Evolutionary conservation across 305 asterid genomes (phyloP), one percentile per base, ranked within the genome.

Genomic region (Plantago lanceolata): DNA sequence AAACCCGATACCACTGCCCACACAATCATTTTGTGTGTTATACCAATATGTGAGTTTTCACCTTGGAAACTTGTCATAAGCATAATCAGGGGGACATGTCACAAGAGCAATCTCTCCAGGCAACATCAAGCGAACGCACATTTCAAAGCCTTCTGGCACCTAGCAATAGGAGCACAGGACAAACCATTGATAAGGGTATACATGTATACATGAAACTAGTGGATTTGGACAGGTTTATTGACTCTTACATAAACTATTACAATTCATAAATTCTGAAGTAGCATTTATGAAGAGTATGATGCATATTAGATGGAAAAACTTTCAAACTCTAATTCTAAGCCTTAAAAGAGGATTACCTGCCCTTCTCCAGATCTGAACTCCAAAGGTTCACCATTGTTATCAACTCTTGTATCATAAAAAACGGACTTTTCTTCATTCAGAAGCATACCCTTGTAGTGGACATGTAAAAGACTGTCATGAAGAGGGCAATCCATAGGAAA

Each of bases 401-500:
- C 72, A 19, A 84, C 68, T 79, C 70, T 79, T 19, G 99, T 90
- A 77, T 93, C 96, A 64, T 82, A 90, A 79, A 93, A 93, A 49
- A 86, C 84, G 0, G 89, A 79, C 33, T 85, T 85, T 74, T 82
- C 92, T 63, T 85, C 92, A 74, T 93, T 82, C 63, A 83, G 86
- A 78, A 93, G 96, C 82, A 79, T 83, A 61, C 95, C 99, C 81
- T 86, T 93, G 81, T 84, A 90, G 79, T 93, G 97, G 55, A 90
- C 95, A 70, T 61, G 88, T 59, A 93, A 77, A 63, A 83, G 78
- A 79, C 99, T 93, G 76, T 93, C 99, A 6, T 82, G 96, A 70
- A 93, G 96, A 58, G 99, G 99, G 85, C 97, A 93, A 76, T 88
- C 97, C 99, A 93, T 90, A 9, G 99, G 99, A 82, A 93, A 93